Evolutionary conservation across 2,329 filamentous ascomycete genomes (phyloP), one percentile per base, ranked within the genome.

Genomic region (Diaporthe sp.): DNA sequence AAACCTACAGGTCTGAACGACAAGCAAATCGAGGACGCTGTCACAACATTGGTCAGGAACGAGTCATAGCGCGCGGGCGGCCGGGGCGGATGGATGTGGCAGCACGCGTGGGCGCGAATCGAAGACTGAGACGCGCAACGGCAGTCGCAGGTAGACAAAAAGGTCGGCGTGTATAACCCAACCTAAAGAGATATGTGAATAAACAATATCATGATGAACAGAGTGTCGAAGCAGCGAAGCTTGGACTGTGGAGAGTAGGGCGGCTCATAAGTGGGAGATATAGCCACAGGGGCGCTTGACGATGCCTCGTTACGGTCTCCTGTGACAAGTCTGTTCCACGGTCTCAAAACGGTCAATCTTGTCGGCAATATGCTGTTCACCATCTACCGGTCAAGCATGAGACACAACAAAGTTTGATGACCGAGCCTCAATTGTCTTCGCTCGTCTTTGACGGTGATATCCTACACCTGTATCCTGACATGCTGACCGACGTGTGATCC

Each of bases 1-100:
- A 25, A 13, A 3, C 30, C 30, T 22, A 19, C 73, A 87, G 86
- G 89, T 47, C 82, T 92, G 68, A 85, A 87, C 71, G 89, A 91
- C 79, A 90, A 91, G 84, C 86, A 92, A 82, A 90, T 92, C 77
- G 90, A 92, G 82, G 89, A 91, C 13, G 81, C 89, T 3, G 88
- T 92, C 45, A 84, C 88, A 54, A 84, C 85, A 47, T 82, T 92
- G 74, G 89, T 91, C 64, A 89, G 88, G 85, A 80, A 78, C 75
- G 82, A 82, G 57, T 76, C 78, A 77, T 80, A 60, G 55, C 47
- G 33, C 61, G 19, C 25, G 52, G 5, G 38, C 17, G 35, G 33
- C n/a, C 19, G 4, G 30, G 4, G 54, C 67, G 47, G 73, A 64
- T 3, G 57, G 30, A 33, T 22, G 50, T 33, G 57, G 28, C 25